Percentiles rank a stretch among this genome's conserved stretches.
Conservation (phyloP, 768 basidiomycete species). For the Pleurotus tuber-regium region DNA sequence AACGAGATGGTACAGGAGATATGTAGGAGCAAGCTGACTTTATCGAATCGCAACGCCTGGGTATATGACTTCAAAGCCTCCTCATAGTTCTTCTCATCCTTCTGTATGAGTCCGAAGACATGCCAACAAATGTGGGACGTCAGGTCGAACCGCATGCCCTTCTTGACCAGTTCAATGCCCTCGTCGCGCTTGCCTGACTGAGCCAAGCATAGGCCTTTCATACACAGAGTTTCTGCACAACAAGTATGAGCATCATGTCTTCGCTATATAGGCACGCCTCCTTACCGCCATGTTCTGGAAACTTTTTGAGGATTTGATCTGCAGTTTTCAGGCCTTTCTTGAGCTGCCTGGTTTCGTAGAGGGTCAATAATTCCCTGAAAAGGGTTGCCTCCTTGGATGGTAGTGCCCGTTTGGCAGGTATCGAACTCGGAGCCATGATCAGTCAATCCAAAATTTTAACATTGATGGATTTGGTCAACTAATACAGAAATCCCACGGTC, state of each 20-base stretch:
- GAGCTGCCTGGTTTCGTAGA: conserved; percentile 88
- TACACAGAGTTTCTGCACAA: conserved; percentile 82
- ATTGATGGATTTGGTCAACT: background rate
- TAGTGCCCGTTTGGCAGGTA: conserved; percentile 52
- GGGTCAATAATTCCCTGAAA: conserved; percentile 82
- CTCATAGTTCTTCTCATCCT: conserved; percentile 92
- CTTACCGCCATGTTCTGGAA: conserved; percentile 93
- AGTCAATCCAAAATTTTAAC: background rate
- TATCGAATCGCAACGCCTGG: conserved; percentile 86
- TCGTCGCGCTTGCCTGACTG: conserved; percentile 80
- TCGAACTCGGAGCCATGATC: conserved; percentile 17
- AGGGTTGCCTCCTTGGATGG: conserved; percentile 81
- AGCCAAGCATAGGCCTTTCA: conserved; percentile 89
- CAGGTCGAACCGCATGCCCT: conserved; percentile 77
- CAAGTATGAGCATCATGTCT: background rate
- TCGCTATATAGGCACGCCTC: too few relatives aligned
- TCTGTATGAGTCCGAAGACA: conserved; percentile 93
- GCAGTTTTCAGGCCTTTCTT: conserved; percentile 89
- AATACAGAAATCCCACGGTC: background rate
- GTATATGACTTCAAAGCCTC: conserved; percentile 92
- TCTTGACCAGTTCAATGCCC: conserved; percentile 80
- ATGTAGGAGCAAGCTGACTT: conserved; percentile 45
- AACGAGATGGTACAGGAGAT: background rate
- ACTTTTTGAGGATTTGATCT: conserved; percentile 93
- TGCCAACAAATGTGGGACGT: conserved; percentile 98